Evolutionary conservation across 352 stramenopile genomes (phyloP).

Genomic region (Aphanomyces astaci): DNA sequence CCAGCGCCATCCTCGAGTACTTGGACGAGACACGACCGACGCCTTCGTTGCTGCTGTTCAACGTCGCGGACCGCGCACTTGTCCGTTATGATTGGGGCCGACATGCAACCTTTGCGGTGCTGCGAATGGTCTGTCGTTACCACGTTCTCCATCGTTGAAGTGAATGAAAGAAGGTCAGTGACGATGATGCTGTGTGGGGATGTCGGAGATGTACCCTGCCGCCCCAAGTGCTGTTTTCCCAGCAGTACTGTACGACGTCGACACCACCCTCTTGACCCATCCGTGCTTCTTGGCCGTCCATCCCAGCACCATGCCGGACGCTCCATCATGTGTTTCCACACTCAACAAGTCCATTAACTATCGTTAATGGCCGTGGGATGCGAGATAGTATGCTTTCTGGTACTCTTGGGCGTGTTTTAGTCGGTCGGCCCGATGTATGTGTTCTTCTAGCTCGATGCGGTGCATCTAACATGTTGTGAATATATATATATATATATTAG

Average conservation of each 20-base stretch:
- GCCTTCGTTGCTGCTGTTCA: constrained; percentile 33
- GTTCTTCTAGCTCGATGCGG: constrained; percentile 10
- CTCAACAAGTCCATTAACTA: no score
- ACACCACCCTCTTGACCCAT: constrained; percentile 34
- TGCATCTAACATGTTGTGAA: neutral
- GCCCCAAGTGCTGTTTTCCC: constrained; percentile 54
- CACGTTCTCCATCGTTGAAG: neutral
- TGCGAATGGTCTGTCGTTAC: constrained; percentile 26
- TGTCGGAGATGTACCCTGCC: constrained; percentile 51
- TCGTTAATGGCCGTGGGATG: neutral
- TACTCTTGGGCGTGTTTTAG: constrained; percentile 11
- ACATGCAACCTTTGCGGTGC: constrained; percentile 40
- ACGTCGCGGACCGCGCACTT: constrained; percentile 34
- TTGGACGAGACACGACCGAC: constrained; percentile 42
- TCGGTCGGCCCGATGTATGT: neutral
- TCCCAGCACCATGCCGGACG: constrained; percentile 34
- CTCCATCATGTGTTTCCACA: no score
- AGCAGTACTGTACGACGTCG: constrained; percentile 41
- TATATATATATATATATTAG: neutral
- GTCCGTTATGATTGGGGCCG: constrained; percentile 49
- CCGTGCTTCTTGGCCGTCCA: constrained; percentile 39
- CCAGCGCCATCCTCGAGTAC: constrained; percentile 63
- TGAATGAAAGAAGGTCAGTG: constrained; percentile 26
- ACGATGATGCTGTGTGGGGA: constrained; percentile 28
- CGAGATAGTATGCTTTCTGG: neutral